Percentiles rank a stretch among this genome's conserved stretches.
phyloP scores from a whole-genome alignment of 2,329 filamentous ascomycete species.

The Myriosclerotinia scirpicola region DNA sequence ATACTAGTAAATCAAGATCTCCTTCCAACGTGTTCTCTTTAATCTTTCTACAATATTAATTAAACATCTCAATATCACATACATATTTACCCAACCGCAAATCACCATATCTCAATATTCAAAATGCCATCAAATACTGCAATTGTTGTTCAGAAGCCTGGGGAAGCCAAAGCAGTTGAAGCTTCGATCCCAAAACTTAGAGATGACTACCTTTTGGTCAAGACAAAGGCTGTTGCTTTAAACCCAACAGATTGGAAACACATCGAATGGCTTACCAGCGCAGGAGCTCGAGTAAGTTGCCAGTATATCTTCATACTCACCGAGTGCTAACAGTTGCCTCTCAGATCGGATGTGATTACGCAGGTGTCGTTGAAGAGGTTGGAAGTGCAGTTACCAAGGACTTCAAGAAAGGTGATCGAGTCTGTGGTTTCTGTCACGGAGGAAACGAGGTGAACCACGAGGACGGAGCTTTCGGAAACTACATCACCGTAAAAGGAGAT shows the following conservation, averaged over 20 bases:
- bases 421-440: conserved; percentile 47
- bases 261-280: conserved; percentile 31
- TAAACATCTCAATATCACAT: conserved; percentile 2
- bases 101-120: background rate
- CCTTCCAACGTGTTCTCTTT: no score
- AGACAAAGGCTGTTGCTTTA: conserved; percentile 37
- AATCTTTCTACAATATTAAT: background rate
- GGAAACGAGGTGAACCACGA: conserved; percentile 44
- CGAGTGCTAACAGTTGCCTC: conserved; percentile 1
- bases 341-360: conserved; percentile 48
- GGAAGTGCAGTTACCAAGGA: conserved; percentile 46
- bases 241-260: conserved; percentile 42
- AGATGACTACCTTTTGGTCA: conserved; percentile 39
- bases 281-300: conserved; percentile 30
- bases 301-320: background rate
- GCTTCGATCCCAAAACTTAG: conserved; percentile 35
- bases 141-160: conserved; percentile 34
- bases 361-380: conserved; percentile 49
- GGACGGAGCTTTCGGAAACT: conserved; percentile 44
- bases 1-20: background rate
- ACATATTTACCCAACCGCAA: background rate
- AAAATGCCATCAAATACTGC: conserved; percentile 35
- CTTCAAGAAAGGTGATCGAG: conserved; percentile 50
- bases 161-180: conserved; percentile 31
- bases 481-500: conserved; percentile 42